A percentile compares a stretch with the other conserved stretches of the same genome.
Evolutionary conservation across 139 green algal species (phyloP).

Genomic region (Haematococcus lacustris): DNA sequence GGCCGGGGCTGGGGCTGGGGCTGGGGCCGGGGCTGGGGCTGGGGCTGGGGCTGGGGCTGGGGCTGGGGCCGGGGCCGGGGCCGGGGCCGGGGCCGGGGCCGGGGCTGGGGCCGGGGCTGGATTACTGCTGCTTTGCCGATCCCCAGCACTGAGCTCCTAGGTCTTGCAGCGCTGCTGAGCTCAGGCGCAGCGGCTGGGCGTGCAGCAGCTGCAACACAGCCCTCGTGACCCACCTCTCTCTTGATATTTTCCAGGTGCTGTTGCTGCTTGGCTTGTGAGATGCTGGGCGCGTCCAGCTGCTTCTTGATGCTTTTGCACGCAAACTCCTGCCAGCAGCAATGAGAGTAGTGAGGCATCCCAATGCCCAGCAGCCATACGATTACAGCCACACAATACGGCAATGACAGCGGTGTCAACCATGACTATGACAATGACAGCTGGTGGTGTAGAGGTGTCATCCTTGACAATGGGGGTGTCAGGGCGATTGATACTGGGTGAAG

Average conservation of each 20-base stretch:
- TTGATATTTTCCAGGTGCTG: constrained; percentile 75
- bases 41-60: background rate
- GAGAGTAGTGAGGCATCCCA: background rate
- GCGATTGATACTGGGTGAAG: background rate
- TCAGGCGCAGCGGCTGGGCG: background rate
- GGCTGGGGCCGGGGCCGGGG: too few species aligned
- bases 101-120: too few species aligned
- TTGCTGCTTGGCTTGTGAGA: constrained; percentile 48
- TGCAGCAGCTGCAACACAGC: background rate
- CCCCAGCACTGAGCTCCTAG: background rate
- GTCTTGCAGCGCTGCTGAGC: background rate
- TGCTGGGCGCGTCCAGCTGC: constrained; percentile 50
- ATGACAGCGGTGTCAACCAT: background rate
- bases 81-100: too few species aligned
- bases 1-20: background rate
- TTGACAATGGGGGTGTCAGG: background rate
- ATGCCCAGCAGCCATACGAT: background rate
- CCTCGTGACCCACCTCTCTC: constrained; percentile 37
- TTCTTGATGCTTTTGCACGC: constrained; percentile 80
- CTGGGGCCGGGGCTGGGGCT: background rate
- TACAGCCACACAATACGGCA: background rate
- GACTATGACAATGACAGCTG: background rate
- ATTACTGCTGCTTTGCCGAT: background rate
- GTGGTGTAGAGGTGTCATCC: background rate
- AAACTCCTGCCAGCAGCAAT: constrained; percentile 23